phyloP scores from a whole-genome alignment of 352 stramenopile species.

The Globisporangium cylindrosporum region DNA sequence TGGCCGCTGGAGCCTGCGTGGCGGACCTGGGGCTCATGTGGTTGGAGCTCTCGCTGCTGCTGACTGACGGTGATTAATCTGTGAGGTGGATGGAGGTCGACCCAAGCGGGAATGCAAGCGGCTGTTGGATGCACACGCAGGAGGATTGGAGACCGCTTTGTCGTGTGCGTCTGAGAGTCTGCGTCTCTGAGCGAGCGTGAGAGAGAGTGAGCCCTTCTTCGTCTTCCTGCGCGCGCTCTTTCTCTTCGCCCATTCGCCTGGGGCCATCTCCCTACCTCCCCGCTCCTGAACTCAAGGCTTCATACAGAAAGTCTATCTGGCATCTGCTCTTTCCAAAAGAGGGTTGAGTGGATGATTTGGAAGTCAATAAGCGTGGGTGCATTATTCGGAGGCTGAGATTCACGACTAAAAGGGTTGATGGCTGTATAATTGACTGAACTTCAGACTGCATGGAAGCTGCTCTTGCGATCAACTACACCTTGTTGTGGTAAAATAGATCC shows the following conservation, averaged over 20 bases:
- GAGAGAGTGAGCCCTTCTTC: background rate
- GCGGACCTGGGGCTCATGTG: slow-evolving; percentile 8
- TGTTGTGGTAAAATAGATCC: slow-evolving; percentile 6
- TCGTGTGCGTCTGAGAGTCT: background rate
- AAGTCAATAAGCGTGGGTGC: too few species aligned
- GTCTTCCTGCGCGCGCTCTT: background rate
- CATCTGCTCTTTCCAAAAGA: background rate
- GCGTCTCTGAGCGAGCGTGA: background rate
- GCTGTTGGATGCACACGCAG: background rate
- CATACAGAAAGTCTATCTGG: background rate
- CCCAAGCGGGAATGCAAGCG: background rate
- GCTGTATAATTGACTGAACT: background rate
- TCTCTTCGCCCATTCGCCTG: background rate
- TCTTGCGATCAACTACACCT: background rate
- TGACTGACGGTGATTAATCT: background rate
- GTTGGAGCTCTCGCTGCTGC: background rate
- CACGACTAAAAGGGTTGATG: background rate
- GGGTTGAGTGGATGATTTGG: background rate
- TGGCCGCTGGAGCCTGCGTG: background rate
- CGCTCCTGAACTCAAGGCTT: background rate
- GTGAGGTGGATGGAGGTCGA: background rate
- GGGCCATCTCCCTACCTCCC: background rate
- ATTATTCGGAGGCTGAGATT: background rate
- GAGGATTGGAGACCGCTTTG: background rate
- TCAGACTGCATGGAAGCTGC: background rate